Evolutionary conservation across 495 filamentous ascomycete species (phyloP), one percentile per base, ranked within the genome.

Genomic region (Penicillium chermesinum): DNA sequence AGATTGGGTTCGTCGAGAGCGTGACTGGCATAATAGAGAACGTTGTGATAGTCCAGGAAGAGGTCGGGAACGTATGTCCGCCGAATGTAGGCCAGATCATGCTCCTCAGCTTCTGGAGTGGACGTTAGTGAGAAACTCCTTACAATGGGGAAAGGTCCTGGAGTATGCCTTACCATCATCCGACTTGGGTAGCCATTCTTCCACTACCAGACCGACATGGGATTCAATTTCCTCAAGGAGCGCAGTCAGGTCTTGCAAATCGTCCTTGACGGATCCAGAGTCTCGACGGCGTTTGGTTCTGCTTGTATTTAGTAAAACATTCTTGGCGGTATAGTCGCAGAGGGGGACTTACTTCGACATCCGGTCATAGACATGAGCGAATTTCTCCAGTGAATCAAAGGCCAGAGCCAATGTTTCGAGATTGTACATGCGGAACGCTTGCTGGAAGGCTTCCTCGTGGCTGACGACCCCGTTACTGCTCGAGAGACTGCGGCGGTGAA

Each of bases 11-110:
- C 34, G 70, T 80, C 57, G 6, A 89, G 66, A 33, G 74, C 69
- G 19, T 76, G 76, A 2, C 85, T 85, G 10, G 80, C 80, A 59
- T 81, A 83, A 58, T 90, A 82, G 38, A 94, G 65, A 15, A 83
- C 79, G 55, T 74, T 83, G 63, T 85, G 79, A 62, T 89, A 95
- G n/a, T 84, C 85, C 33, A 95, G 74, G 44, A 95, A 65, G 8
- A 86, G 72, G 67, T 93, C 88, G 16, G 91, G 90, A 22, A 96
- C 70, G 65, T 91, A 94, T 3, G 78, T 78, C 19, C 75, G 74
- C 48, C 87, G 81, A 45, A 96, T 81, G 15, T 76, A 38, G 49
- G 68, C 64, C 15, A 70, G 60, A 25, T 76, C 70, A 21, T 54
- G 50, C 34, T 70, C 65, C 55, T 76, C 73, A 0, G 62, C 53